phyloP scores from a whole-genome alignment of 176 grass and related monocot species.

The Coix lacrymajobi region DNA sequence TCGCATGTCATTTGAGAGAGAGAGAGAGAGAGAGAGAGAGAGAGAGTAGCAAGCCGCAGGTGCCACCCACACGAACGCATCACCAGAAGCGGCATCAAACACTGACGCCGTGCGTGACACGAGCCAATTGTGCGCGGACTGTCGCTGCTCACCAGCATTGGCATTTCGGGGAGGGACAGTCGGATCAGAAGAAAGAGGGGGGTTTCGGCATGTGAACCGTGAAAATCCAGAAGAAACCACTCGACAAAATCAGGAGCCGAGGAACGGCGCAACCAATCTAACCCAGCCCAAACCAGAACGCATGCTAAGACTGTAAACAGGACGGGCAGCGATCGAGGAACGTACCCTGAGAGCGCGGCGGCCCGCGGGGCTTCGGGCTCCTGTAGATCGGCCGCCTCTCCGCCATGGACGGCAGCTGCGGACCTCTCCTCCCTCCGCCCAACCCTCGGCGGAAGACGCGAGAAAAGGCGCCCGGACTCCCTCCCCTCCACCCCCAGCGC shows the following conservation, averaged over 20 bases:
- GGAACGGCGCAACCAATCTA: slow-evolving; percentile 3
- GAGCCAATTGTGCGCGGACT: neutral
- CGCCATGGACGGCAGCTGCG: slow-evolving; percentile 29
- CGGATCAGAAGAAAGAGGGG: neutral
- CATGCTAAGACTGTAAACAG: neutral
- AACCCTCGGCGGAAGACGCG: neutral
- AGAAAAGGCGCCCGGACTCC: neutral
- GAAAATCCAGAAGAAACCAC: neutral
- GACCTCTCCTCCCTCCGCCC: neutral
- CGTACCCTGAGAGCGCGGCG: slow-evolving; percentile 43
- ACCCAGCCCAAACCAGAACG: neutral
- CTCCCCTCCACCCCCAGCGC: neutral
- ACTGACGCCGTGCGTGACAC: neutral
- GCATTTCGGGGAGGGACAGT: neutral
- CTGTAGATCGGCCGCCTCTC: slow-evolving; percentile 40
- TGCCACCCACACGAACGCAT: neutral
- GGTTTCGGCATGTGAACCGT: neutral
- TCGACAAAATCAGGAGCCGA: neutral
- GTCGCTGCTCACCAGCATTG: neutral
- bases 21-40: neutral
- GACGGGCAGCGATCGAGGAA: neutral
- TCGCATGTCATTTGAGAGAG: neutral
- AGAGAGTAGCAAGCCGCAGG: neutral
- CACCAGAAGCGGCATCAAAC: slow-evolving; percentile 10
- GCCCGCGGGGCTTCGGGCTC: slow-evolving; percentile 25